Base-by-base conservation (phyloP, 129 eudicot genomes). In the Erigeron canadensis region DNA sequence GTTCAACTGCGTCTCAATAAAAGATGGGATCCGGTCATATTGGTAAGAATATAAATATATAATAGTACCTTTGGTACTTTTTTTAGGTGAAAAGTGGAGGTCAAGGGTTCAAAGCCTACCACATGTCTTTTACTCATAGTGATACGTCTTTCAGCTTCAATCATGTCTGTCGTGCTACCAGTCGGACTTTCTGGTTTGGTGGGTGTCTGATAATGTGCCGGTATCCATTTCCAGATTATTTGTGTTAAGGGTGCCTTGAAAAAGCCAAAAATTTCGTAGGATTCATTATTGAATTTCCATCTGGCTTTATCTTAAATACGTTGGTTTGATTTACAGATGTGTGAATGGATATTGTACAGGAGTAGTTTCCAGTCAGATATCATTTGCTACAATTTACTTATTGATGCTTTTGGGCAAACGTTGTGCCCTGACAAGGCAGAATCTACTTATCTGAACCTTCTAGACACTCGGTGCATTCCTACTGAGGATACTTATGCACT, bases 401-500 rank as follows among this genome's bases (percentile, higher is more conserved):
- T 92, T 23, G 98, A 92, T 68, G 95, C 96, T 44, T 92, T 77
- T 71, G 98, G 98, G 21, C 89, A 86, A 56, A 92, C 81, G 40
- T 77, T 75, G 48, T 68, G 42, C 6, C 77, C 76, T 68, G 67
- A 81, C 58, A 92, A 88, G 78, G 98, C 96, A 58, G 95, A 92
- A 74, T 75, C 86, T 39, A 83, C 87, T 47, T 92, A 92, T 72
- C 55, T 88, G 39, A 78, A 82, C 74, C 98, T 92, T 72, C 88
- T 84, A 60, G 89, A 92, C 81, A 88, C 90, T 61, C 81, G 85
- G 34, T 92, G 98, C 47, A 65, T 92, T 71, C 95, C 98, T 44
- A 92, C 98, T 0, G 89, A 92, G 83, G 98, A 92, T 79, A 92
- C 98, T 54, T 88, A 86, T 65, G 95, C 98, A 1, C 94, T 92